Conservation (phyloP, 129 eudicot species). For the Centaurea solstitialis region DNA sequence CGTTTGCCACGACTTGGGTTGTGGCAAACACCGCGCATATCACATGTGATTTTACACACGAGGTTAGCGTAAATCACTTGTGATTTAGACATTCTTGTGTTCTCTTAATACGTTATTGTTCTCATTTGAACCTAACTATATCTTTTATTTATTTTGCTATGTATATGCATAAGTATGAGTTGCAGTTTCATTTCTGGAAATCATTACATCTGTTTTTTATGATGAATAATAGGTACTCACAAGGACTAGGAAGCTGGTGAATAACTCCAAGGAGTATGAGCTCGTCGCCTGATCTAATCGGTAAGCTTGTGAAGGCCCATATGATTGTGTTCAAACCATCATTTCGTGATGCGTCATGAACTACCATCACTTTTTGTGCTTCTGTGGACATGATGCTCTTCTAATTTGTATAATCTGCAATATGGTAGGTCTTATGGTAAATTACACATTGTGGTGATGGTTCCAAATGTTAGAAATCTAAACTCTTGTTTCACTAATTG, state of each 20-base stretch:
- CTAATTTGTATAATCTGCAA: constrained; percentile 23
- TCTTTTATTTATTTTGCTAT: neutral
- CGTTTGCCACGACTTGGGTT: neutral
- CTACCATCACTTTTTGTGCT: constrained; percentile 48
- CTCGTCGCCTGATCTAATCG: constrained; percentile 50
- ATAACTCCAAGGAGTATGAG: constrained; percentile 60
- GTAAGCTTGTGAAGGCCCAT: constrained; percentile 33
- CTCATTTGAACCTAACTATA: neutral
- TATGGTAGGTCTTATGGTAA: constrained; percentile 9
- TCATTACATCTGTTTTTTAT: constrained; percentile 2
- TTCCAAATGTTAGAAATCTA: neutral
- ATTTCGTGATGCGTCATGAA: constrained; percentile 54
- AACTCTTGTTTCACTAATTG: neutral
- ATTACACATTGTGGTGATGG: constrained; percentile 5
- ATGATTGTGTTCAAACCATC: constrained; percentile 52
- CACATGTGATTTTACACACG: neutral
- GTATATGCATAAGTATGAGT: neutral
- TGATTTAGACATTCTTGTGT: neutral
- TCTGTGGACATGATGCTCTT: constrained; percentile 32
- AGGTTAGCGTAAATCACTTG: neutral
- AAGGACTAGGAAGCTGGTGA: constrained; percentile 47
- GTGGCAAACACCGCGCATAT: neutral
- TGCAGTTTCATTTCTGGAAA: neutral
- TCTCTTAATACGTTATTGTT: neutral
- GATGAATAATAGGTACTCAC: constrained; percentile 42